Evolutionary conservation across 495 filamentous ascomycete genomes (phyloP), one percentile per base, ranked within the genome.

Genomic region (Podospora pseudocomata): DNA sequence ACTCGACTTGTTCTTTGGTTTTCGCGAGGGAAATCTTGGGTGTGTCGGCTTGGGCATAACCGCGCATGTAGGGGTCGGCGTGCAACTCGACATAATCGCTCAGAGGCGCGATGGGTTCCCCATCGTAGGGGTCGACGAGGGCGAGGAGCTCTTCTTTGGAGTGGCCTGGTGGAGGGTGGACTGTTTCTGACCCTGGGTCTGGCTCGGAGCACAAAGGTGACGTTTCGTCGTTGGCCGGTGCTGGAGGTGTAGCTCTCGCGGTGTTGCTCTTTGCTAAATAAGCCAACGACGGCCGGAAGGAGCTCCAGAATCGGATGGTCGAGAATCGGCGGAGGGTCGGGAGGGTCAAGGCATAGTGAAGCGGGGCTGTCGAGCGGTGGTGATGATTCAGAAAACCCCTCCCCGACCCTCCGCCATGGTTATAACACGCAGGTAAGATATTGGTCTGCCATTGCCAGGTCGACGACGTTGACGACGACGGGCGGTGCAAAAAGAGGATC

Each of bases 51-150:
- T 77, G 74, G 30, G 80, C 80, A 70, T 84, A 84, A 54, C 79
- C 76, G 32, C 82, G 78, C 65, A 82, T 77, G 69, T 85, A 83
- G 34, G 80, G 82, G 59, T 81, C 84, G 63, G 70, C 78, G 54
- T 81, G 65, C 66, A 80, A 77, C 49, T 76, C 72, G 60, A 86
- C 70, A 61, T 83, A 76, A 30, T 85, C 83, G 15, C 84, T 80
- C 18, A 82, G 80, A 11, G 78, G 69, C n/a, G 74, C 70, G 18
- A 68, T 57, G n/a, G 71, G 70, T 19, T 73, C 76, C 65, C 76
- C 79, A 65, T 79, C 77, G 68, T 84, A 83, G 32, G 78, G 74
- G 55, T 84, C 83, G 55, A 87, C 77, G 32, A 86, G 72, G 7
- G 72, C 76, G n/a, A 85, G 77, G 60, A 86, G 77, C 66, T 84